A percentile compares a stretch with the other conserved stretches of the same genome.
phyloP scores from a whole-genome alignment of 495 filamentous ascomycete species.

The Penicillium simplicissimum region DNA sequence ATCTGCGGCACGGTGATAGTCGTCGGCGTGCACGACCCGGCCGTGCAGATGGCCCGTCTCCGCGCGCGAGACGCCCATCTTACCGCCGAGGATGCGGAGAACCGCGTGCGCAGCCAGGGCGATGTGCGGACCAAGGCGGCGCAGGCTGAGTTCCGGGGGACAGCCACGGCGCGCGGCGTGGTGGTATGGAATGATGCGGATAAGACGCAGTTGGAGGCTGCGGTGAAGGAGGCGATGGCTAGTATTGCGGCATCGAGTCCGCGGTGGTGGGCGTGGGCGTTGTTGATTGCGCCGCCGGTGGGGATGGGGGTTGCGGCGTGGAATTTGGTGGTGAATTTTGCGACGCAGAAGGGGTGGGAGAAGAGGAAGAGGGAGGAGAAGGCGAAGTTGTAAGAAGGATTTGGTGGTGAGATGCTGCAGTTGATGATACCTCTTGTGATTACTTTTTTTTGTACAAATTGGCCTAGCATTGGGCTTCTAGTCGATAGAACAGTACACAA shows the following conservation, averaged over 20 bases:
- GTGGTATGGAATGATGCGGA: constrained; percentile 87
- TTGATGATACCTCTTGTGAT: constrained; percentile 5
- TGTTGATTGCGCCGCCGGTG: constrained; percentile 71
- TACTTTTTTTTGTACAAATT: not conserved
- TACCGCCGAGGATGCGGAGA: constrained; percentile 74
- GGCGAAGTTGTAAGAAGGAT: constrained; percentile 57
- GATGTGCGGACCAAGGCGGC: constrained; percentile 79
- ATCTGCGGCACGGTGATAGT: constrained; percentile 83
- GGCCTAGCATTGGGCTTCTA: not conserved
- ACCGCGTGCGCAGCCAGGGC: constrained; percentile 79
- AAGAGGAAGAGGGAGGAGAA: constrained; percentile 63
- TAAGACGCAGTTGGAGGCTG: constrained; percentile 61
- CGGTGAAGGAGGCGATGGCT: constrained; percentile 62
- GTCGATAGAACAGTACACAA: not conserved
- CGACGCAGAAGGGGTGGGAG: constrained; percentile 68
- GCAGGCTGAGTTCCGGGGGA: constrained; percentile 63
- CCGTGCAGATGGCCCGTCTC: constrained; percentile 76
- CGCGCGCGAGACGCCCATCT: constrained; percentile 70
- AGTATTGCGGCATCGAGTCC: constrained; percentile 64
- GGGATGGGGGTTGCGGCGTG: constrained; percentile 63
- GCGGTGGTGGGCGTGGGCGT: constrained; percentile 76
- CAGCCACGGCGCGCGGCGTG: constrained; percentile 57
- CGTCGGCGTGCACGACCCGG: constrained; percentile 73
- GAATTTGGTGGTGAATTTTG: constrained; percentile 67
- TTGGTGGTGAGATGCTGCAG: not conserved